Base-by-base conservation (phyloP, 352 stramenopile species). In the Phytophthora hibernalis region DNA sequence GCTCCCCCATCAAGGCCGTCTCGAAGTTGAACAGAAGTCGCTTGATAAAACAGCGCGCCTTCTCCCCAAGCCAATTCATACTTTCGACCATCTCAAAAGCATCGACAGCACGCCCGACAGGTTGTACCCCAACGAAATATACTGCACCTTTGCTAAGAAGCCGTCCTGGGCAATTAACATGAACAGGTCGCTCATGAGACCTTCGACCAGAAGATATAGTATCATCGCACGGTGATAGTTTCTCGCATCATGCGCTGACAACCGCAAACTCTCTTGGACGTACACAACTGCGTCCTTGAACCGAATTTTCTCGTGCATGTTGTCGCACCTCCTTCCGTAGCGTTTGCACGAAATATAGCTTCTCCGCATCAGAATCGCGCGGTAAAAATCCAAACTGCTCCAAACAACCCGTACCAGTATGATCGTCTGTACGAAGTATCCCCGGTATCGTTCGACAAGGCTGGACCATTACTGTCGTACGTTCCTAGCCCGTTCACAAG, bases 31-130 rank as follows among this genome's bases (percentile, higher is more conserved):
- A 68, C 35, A 68, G n/a, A 0, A 68, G 37, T 5, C 61, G 61
- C 35, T 68, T 68, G 44, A 61, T 30, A 2, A 54, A 53, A n/a
- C 43, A 63, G 18, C 61, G 51, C 12, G 30, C 11, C 11, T 42
- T 62, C 26, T 62, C 43, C 5, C n/a, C 18, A 22, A 68, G 5
- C 61, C 51, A 62, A 16, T 61, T 42, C 51, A 61, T 68, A 7
- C 30, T 63, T 20, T 68, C 61, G 13, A 68, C 44, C 61, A 69
- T 69, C 38, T 69, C 52, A 69, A 69, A 31, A 63, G 21, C 44
- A 69, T 63, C 33, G 61, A 69, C 10, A 68, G 24, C 5, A 69
- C 37, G 9, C 52, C 61, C 3, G 61, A 56, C 31, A 69, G 48
- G 20, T 69, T 69, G 33, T 69, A 69, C 5, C 61, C 52, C 10